Conservation (phyloP, 768 basidiomycete species). For the Lentinula raphanica region DNA sequence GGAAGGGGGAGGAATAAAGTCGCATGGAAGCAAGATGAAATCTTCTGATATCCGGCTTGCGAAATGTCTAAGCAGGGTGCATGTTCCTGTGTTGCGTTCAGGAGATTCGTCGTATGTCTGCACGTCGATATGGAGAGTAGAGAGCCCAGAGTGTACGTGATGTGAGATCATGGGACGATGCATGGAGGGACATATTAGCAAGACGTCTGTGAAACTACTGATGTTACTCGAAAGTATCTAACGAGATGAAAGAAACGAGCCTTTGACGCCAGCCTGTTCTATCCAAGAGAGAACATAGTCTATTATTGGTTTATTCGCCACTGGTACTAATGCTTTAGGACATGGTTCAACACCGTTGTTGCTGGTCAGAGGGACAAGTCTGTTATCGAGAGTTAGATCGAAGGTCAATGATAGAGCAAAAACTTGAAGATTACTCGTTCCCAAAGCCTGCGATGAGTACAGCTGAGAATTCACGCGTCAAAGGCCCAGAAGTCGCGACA, state of each 20-base stretch:
- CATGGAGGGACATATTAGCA: constrained; percentile 76
- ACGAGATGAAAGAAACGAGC: constrained; percentile 31
- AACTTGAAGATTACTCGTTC: constrained; percentile 56
- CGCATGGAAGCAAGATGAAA: constrained; percentile 87
- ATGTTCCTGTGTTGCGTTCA: constrained; percentile 64
- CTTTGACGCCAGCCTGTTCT: constrained; percentile 80
- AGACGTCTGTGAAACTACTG: constrained; percentile 53
- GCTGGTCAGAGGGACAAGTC: constrained; percentile 68
- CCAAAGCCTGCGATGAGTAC: constrained; percentile 90
- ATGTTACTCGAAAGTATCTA: constrained; percentile 6
- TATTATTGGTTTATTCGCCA: constrained; percentile 85
- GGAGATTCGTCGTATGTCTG: constrained; percentile 76
- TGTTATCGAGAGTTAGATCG: constrained; percentile 26
- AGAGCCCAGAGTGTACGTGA: constrained; percentile 65
- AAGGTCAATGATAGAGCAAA: neutral
- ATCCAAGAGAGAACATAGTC: constrained; percentile 83
- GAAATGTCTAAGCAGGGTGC: constrained; percentile 72
- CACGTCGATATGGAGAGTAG: constrained; percentile 68
- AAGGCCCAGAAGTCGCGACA: constrained; percentile 44
- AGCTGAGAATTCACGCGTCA: constrained; percentile 77
- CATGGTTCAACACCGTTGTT: constrained; percentile 77
- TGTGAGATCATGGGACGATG: constrained; percentile 77
- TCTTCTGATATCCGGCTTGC: constrained; percentile 70
- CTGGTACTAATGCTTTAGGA: constrained; percentile 83
- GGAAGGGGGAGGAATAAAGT: constrained; percentile 75